Evolutionary conservation across 352 stramenopile genomes (phyloP), one percentile per base, ranked within the genome.

Genomic region (Pythium angustatum): DNA sequence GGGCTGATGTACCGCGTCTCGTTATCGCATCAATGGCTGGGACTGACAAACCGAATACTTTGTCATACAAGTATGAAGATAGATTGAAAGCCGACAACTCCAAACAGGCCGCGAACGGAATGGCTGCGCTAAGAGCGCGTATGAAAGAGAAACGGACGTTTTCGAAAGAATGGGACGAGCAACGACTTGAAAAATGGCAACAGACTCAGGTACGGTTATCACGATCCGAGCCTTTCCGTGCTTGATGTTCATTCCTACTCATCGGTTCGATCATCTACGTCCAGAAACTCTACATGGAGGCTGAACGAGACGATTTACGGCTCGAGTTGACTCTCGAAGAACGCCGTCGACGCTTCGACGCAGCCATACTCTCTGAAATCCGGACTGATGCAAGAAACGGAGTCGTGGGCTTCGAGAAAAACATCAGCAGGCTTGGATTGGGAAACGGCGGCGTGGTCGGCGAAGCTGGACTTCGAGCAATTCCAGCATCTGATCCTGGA

Each of bases 301-400:
- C 63, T 28, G 83, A 93, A 49, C 73, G 71, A 11, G 44, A 83
- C 24, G 74, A 90, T 43, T 61, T 93, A 40, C 73, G 78, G 0
- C 72, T 93, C 17, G 83, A 93, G 52, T 61, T 91, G 49, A 73
- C 78, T 6, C 61, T 91, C 11, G 72, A 82, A 59, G 78, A 81
- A 58, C 67, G 77, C 27, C 64, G 64, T 21, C 72, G 76, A 10
- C 66, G 89, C 2, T 62, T 68, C 22, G 48, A 72, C 0, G 63
- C 78, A 30, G 30, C 44, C 10, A 71, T 64, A 27, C 60, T 81
- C 21, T 47, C 58, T 24, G 48, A 58, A 12, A 79, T 72, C 12
- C 71, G 81, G 27, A 45, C 62, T 40, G 83, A 91, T 54, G 73
- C 75, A 10, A 43, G 28, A n/a, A 56, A 69, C 34, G 80, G 83